phyloP scores from a whole-genome alignment of 1,284 basidiomycete genomes.

The Naganishia sp. region DNA sequence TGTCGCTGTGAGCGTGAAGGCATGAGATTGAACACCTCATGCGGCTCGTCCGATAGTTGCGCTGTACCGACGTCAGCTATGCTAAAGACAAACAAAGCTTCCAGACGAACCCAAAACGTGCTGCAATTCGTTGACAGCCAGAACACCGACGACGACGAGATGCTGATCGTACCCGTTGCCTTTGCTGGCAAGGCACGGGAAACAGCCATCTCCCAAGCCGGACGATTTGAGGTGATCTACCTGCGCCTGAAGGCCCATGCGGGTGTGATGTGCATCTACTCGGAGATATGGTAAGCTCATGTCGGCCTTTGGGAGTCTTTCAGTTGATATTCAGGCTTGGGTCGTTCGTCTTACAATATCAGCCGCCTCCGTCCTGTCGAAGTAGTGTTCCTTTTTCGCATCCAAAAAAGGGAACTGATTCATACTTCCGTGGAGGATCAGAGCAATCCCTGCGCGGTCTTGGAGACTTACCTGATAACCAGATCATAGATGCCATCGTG shows the following conservation, averaged over 20 bases:
- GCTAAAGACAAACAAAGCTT: no score
- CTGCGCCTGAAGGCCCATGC: constrained; percentile 67
- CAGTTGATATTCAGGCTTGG: no score
- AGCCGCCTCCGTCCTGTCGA: constrained; percentile 71
- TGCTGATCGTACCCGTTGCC: constrained; percentile 55
- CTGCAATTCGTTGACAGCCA: constrained; percentile 88
- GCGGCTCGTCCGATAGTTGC: constrained; percentile 71
- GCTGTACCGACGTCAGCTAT: constrained; percentile 38
- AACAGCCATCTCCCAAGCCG: constrained; percentile 79
- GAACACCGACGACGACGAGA: constrained; percentile 81
- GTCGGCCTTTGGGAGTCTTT: constrained; percentile 21
- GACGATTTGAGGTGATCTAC: constrained; percentile 62
- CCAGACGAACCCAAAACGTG: constrained; percentile 76
- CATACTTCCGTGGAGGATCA: constrained; percentile 53
- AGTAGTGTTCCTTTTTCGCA: constrained; percentile 81
- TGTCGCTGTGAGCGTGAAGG: constrained; percentile 35
- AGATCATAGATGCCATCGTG: constrained; percentile 95
- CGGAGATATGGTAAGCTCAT: constrained; percentile 58
- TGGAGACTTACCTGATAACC: constrained; percentile 71
- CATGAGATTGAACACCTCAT: constrained; percentile 67
- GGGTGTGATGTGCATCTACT: constrained; percentile 69
- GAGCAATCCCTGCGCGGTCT: neutral
- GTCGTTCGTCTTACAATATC: constrained; percentile 62
- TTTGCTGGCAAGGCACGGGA: constrained; percentile 68
- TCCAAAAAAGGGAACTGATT: constrained; percentile 87